Conservation (phyloP, 345 rosid genomes). For the Arabidopsis thaliana region TAIR10.1 NC_003070.9:26653501-26654000, state of each 20-base stretch:
- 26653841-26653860: slow-evolving; percentile 2
- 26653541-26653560: slow-evolving; percentile 31
- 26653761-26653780: slow-evolving; percentile 26
- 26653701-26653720: slow-evolving; percentile 10
- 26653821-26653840: slow-evolving; percentile 19
- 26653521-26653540: slow-evolving; percentile 22
- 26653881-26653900: slow-evolving; percentile 30
- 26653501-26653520: background rate
- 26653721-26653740: slow-evolving; percentile 38
- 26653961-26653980: slow-evolving; percentile 18
- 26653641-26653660: background rate
- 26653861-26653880: slow-evolving; percentile 9
- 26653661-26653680: background rate
- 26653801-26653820: slow-evolving; percentile 36
- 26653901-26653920: background rate
- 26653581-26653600: slow-evolving; percentile 14
- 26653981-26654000: background rate
- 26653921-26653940: slow-evolving; percentile 1
- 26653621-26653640: background rate
- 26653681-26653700: slow-evolving; percentile 3
- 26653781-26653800: slow-evolving; percentile 34
- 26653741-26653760: slow-evolving; percentile 6
- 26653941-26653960: slow-evolving; percentile 36
- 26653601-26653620: slow-evolving; percentile 21
- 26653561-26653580: background rate